These are phyloP conservation scores for Cyberlindnera maritima DNA, from an alignment of 805 yeast species.

Conservation along the genomic window DNA sequence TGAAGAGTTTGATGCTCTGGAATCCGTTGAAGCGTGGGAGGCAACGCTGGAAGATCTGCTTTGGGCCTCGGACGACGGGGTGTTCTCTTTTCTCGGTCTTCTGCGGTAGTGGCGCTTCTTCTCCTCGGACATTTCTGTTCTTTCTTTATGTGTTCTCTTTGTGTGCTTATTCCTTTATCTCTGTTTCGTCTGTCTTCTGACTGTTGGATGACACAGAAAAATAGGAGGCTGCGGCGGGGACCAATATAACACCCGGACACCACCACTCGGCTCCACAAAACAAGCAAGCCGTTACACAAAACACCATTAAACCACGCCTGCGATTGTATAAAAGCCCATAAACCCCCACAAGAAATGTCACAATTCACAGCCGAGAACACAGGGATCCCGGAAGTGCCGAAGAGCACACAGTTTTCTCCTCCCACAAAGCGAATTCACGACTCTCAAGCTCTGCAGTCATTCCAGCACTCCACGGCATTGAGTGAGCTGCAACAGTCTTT, in stretches of 20 bases:
- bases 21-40: not conserved
- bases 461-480: slow-evolving; percentile 45
- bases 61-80: not conserved
- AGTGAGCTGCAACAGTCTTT: slow-evolving; percentile 37
- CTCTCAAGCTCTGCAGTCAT: slow-evolving; percentile 37
- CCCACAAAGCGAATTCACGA: slow-evolving; percentile 48
- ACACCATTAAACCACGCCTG: too few species aligned
- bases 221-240: too few species aligned
- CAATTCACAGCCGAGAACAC: slow-evolving; percentile 9
- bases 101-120: not conserved
- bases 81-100: not conserved
- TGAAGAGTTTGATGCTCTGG: not conserved
- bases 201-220: not conserved
- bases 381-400: slow-evolving; percentile 9
- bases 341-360: slow-evolving; percentile 1
- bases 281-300: too few species aligned
- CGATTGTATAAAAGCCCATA: not conserved
- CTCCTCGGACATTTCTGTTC: not conserved
- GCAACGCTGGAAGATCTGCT: not conserved
- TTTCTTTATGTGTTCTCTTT: not conserved
- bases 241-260: not conserved
- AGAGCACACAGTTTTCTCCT: slow-evolving; percentile 19
- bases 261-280: too few species aligned
- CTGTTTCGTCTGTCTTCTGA: not conserved
- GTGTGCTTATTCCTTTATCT: not conserved